Percentiles rank a stretch among this genome's conserved stretches.
phyloP scores from a whole-genome alignment of 1,284 basidiomycete species.

The Pseudozyma thailandica region DNA sequence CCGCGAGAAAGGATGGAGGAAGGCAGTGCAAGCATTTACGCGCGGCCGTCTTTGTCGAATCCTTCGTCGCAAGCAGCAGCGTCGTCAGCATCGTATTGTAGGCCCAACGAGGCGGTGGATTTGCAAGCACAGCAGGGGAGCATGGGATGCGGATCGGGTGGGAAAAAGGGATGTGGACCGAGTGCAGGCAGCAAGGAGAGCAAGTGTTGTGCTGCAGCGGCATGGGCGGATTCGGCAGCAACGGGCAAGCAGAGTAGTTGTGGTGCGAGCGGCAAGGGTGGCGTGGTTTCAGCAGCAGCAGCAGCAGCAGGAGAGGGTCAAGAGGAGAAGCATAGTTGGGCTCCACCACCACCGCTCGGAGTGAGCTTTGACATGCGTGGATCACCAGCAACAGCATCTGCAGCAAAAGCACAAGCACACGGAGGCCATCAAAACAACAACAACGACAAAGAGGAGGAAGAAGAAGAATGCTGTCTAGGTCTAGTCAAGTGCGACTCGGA shows the following conservation, averaged over 20 bases:
- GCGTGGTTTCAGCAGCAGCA: neutral
- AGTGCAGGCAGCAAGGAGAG: neutral
- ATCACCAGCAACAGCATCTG: neutral
- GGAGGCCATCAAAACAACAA: neutral
- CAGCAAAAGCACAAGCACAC: neutral
- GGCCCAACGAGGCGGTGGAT: too few species aligned
- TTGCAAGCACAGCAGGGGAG: too few species aligned
- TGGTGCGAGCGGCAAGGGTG: neutral
- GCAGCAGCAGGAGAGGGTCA: neutral
- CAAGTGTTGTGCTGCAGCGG: neutral
- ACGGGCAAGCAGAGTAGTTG: neutral
- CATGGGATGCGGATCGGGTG: too few species aligned
- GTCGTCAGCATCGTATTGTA: neutral
- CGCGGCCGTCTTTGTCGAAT: neutral
- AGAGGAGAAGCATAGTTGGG: neutral
- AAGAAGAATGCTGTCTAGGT: slow-evolving; percentile 46
- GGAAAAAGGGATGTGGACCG: too few species aligned
- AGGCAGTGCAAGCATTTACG: neutral
- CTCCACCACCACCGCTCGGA: slow-evolving; percentile 3
- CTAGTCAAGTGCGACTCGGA: slow-evolving; percentile 39
- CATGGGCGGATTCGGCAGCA: neutral
- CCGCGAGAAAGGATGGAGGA: neutral
- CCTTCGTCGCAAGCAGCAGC: neutral
- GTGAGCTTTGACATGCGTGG: slow-evolving; percentile 26
- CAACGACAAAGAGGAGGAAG: neutral